phyloP scores from a whole-genome alignment of 179 eudicot genomes.

The Beta lomatogona region DNA sequence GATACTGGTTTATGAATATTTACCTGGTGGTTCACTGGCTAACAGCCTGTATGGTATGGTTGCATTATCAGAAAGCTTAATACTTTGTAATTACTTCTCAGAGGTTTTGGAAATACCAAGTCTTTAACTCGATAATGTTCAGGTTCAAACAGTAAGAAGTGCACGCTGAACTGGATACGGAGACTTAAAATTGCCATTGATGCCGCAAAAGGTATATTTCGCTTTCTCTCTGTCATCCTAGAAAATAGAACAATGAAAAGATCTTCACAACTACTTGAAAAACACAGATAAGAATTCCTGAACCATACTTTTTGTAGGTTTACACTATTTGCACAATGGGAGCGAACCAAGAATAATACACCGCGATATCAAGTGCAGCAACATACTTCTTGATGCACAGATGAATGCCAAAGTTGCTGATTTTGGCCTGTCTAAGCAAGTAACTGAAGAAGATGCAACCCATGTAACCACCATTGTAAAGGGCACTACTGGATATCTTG shows the following conservation, averaged over 20 bases:
- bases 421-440: slow-evolving; percentile 79
- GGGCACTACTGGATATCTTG: slow-evolving; percentile 90
- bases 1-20: slow-evolving; percentile 71
- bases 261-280: background rate
- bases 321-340: slow-evolving; percentile 78
- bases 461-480: slow-evolving; percentile 74
- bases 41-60: slow-evolving; percentile 71
- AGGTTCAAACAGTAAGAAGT: slow-evolving; percentile 59
- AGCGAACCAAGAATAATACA: slow-evolving; percentile 77
- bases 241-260: background rate
- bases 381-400: slow-evolving; percentile 67
- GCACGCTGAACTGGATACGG: slow-evolving; percentile 73
- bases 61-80: background rate
- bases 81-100: background rate
- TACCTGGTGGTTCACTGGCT: slow-evolving; percentile 84
- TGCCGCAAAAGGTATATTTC: slow-evolving; percentile 73
- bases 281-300: too few species aligned
- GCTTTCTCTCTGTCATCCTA: background rate
- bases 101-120: background rate
- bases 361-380: slow-evolving; percentile 80
- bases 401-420: slow-evolving; percentile 81
- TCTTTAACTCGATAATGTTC: slow-evolving; percentile 11
- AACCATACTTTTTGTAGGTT: slow-evolving; percentile 39
- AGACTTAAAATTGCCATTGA: slow-evolving; percentile 81
- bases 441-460: slow-evolving; percentile 55